Conservation (phyloP, 2,329 filamentous ascomycete species). For the Cladosporium sp. region DNA sequence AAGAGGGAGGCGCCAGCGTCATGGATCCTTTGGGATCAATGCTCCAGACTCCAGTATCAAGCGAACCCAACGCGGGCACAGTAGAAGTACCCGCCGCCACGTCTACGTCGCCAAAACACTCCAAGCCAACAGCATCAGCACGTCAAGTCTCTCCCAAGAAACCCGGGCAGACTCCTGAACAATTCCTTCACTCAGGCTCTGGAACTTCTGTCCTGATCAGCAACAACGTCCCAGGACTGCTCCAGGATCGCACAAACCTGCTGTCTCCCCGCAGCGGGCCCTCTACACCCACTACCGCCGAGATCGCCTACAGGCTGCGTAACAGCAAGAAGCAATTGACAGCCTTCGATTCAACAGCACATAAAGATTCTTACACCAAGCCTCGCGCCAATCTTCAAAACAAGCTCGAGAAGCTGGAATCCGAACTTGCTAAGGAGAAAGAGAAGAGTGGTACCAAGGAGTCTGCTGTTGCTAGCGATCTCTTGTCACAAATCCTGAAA, state of each 20-base stretch:
- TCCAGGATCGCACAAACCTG: constrained; percentile 23
- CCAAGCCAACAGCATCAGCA: not conserved
- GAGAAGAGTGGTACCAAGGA: not conserved
- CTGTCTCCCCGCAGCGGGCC: not conserved
- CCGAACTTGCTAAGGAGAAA: constrained; percentile 13
- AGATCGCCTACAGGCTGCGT: constrained; percentile 15
- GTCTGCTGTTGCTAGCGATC: not conserved
- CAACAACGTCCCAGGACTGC: constrained; percentile 23
- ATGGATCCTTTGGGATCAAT: not conserved
- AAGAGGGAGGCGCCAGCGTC: constrained; percentile 14
- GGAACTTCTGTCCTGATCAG: constrained; percentile 24
- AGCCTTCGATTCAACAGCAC: constrained; percentile 16
- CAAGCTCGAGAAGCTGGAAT: constrained; percentile 12
- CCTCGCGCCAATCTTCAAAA: constrained; percentile 18
- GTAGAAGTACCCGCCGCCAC: not conserved
- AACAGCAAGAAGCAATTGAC: constrained; percentile 17
- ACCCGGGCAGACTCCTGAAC: not conserved
- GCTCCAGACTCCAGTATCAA: not conserved
- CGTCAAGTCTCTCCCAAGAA: not conserved
- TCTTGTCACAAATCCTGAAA: not conserved
- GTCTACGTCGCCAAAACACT: not conserved
- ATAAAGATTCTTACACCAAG: constrained; percentile 18
- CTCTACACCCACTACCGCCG: constrained; percentile 13
- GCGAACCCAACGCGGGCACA: constrained; percentile 1
- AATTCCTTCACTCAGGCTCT: constrained; percentile 17